phyloP scores from a whole-genome alignment of 148 eudicot species.

The Rhododendron griersonianum region DNA sequence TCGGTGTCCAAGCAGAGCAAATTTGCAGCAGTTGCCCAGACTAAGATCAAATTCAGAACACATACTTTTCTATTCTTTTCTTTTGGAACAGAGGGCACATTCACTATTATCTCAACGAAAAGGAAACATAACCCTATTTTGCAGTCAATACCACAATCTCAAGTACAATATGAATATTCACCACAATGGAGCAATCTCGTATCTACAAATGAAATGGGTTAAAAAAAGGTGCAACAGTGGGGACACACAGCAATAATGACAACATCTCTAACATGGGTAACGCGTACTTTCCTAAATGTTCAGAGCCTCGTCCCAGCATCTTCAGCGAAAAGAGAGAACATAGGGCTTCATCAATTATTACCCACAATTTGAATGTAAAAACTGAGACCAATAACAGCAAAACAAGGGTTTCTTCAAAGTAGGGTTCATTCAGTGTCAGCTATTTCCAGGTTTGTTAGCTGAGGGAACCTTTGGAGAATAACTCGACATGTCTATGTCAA shows the following conservation, averaged over 20 bases:
- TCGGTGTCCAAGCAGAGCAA: not conserved
- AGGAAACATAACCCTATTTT: not conserved
- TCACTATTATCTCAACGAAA: not conserved
- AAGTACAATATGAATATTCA: not conserved
- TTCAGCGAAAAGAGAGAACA: not conserved
- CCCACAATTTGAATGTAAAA: not conserved
- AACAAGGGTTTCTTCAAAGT: not conserved
- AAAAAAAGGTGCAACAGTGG: not conserved
- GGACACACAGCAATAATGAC: not conserved
- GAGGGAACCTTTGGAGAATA: conserved; percentile 58
- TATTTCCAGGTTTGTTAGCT: conserved; percentile 37
- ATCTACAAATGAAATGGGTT: not conserved
- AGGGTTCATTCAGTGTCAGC: conserved; percentile 33
- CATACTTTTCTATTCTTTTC: not conserved
- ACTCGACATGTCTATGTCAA: conserved; percentile 68
- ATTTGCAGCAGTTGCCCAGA: not conserved
- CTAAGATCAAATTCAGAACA: not conserved
- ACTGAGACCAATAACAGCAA: not conserved
- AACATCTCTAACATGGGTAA: not conserved
- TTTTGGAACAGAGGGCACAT: not conserved
- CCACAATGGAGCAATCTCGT: not conserved
- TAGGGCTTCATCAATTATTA: not conserved
- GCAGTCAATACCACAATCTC: not conserved
- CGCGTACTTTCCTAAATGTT: conserved; percentile 6
- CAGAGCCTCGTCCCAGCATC: conserved; percentile 13